These are phyloP conservation scores for Drechslerella coelobrocha DNA, from an alignment of 2,329 filamentous ascomycete genomes.

Conservation along the genomic window DNA sequence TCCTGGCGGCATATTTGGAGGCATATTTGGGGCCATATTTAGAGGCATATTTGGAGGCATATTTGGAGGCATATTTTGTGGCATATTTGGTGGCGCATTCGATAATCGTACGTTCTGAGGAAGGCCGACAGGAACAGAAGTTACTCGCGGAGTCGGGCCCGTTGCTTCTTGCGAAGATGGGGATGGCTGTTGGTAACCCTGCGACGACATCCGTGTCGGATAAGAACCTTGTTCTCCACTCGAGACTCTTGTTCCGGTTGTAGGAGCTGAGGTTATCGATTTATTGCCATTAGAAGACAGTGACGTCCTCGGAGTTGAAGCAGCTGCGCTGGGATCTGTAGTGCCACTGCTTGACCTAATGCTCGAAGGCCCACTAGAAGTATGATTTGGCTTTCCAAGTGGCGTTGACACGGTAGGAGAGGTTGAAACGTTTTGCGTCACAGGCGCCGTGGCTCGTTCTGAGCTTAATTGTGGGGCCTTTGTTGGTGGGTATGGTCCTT, in stretches of 20 bases:
- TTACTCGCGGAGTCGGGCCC: constrained; percentile 1
- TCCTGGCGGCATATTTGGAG: constrained; percentile 9
- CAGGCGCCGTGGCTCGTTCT: constrained; percentile 2
- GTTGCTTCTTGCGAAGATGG: constrained; percentile 35
- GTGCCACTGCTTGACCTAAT: constrained; percentile 38
- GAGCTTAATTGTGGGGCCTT: constrained; percentile 25
- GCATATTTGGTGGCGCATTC: no score
- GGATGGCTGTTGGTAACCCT: constrained; percentile 26
- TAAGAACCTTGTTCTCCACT: constrained; percentile 34
- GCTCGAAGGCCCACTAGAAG: constrained; percentile 36
- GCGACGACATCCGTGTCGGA: constrained; percentile 30
- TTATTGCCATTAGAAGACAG: constrained; percentile 30
- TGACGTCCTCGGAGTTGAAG: constrained; percentile 37
- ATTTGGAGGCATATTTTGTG: constrained; percentile 19
- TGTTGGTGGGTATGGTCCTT: constrained; percentile 35
- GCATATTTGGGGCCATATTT: constrained; percentile 11
- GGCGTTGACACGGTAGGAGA: constrained; percentile 13
- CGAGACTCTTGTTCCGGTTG: constrained; percentile 17
- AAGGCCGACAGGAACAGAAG: constrained; percentile 20
- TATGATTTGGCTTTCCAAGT: constrained; percentile 21
- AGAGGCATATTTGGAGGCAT: constrained; percentile 22
- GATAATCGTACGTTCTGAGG: constrained; percentile 9
- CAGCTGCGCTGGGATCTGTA: constrained; percentile 33
- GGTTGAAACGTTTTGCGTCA: constrained; percentile 4
- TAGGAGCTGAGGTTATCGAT: neutral